Conservation (phyloP, 768 basidiomycete species). For the Postia placenta region DNA sequence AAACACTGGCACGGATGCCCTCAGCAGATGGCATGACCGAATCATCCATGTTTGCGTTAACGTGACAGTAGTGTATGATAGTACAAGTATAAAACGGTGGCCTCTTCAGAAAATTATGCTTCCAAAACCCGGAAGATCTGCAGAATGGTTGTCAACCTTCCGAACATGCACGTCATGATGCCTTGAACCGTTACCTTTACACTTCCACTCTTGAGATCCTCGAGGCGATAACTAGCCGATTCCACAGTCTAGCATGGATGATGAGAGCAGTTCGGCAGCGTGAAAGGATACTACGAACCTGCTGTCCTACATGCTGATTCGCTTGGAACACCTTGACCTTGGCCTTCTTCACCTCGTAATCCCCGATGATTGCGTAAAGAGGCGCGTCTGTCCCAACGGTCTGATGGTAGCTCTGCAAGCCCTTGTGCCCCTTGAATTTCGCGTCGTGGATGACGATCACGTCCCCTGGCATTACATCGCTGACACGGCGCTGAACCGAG, state of each 20-base stretch:
- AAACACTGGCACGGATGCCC: no score
- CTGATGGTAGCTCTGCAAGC: constrained; percentile 67
- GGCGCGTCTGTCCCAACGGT: constrained; percentile 47
- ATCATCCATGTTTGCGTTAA: no score
- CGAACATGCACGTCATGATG: neutral
- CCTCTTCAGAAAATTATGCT: no score
- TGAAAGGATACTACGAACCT: constrained; percentile 41
- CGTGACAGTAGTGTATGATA: no score
- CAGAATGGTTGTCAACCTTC: neutral
- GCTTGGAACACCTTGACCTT: constrained; percentile 85
- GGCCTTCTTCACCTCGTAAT: constrained; percentile 82
- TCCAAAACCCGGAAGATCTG: constrained; percentile 38
- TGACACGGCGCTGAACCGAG: constrained; percentile 63
- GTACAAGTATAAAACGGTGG: no score
- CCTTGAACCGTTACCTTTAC: constrained; percentile 51
- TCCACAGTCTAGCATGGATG: constrained; percentile 50
- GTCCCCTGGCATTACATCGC: constrained; percentile 86
- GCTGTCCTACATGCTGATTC: constrained; percentile 78
- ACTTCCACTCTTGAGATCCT: constrained; percentile 81
- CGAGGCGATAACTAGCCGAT: constrained; percentile 77
- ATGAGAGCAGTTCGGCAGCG: neutral
- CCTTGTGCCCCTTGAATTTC: constrained; percentile 75
- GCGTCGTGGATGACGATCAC: constrained; percentile 71
- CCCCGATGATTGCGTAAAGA: constrained; percentile 69
- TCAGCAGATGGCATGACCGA: no score